phyloP scores from a whole-genome alignment of 257 asterid species.

The Linaria vulgaris region DNA sequence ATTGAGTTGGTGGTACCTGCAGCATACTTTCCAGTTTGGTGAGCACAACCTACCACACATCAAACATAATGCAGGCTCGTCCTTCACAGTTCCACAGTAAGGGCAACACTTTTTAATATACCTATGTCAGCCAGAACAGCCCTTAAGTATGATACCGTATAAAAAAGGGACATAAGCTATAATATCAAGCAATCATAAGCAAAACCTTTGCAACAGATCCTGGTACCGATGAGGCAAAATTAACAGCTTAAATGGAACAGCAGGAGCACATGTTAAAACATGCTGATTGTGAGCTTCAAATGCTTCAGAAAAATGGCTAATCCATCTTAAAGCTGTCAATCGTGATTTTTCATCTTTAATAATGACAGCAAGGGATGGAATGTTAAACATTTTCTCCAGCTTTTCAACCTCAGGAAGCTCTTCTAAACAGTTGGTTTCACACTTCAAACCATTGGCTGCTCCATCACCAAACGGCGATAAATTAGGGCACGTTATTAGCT shows the following conservation, averaged over 20 bases:
- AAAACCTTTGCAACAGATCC: slow-evolving; percentile 93
- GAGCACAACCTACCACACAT: slow-evolving; percentile 95
- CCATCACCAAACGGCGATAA: slow-evolving; percentile 59
- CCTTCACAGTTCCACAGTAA: slow-evolving; percentile 62
- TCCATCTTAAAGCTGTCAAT: slow-evolving; percentile 59
- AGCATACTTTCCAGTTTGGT: slow-evolving; percentile 78
- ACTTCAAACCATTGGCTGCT: slow-evolving; percentile 40
- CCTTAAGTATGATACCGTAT: slow-evolving; percentile 21
- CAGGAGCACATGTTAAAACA: slow-evolving; percentile 62
- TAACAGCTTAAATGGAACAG: slow-evolving; percentile 84
- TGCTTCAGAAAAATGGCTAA: slow-evolving; percentile 52
- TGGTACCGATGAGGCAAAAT: slow-evolving; percentile 77
- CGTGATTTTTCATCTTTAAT: slow-evolving; percentile 54
- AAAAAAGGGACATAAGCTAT: slow-evolving; percentile 12
- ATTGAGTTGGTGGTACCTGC: slow-evolving; percentile 61
- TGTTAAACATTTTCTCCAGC: slow-evolving; percentile 72
- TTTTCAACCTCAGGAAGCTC: slow-evolving; percentile 67
- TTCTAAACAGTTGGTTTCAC: slow-evolving; percentile 27
- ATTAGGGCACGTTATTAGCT: slow-evolving; percentile 57
- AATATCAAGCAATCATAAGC: slow-evolving; percentile 14
- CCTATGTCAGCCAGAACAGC: slow-evolving; percentile 41
- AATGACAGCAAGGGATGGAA: slow-evolving; percentile 65
- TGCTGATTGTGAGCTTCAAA: slow-evolving; percentile 39
- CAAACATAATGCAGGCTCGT: slow-evolving; percentile 89
- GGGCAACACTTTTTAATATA: slow-evolving; percentile 81